Evolutionary conservation across 2,329 filamentous ascomycete genomes (phyloP).

Genomic region (Cladobotryum protrusum): DNA sequence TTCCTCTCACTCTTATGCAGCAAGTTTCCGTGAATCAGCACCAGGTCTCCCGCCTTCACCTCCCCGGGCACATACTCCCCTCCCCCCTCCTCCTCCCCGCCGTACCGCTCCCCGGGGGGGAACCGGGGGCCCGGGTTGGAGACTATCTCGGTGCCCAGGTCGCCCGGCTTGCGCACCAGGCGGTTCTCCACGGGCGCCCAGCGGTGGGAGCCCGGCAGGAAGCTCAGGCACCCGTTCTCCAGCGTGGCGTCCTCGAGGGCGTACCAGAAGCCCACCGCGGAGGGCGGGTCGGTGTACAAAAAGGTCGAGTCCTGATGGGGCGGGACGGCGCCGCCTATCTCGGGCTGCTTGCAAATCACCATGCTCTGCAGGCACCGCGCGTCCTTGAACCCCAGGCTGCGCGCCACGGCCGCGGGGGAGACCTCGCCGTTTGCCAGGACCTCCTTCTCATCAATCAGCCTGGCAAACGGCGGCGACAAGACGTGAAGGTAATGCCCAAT

Average conservation of each 20-base stretch:
- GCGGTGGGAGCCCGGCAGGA: conserved; percentile 75
- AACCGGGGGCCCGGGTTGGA: conserved; percentile 61
- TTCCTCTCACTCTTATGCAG: conserved; percentile 97
- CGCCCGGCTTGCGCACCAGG: conserved; percentile 60
- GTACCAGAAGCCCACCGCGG: conserved; percentile 94
- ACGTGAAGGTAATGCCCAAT: conserved; percentile 73
- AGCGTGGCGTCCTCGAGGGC: conserved; percentile 85
- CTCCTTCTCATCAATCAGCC: conserved; percentile 46
- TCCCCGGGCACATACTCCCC: conserved; percentile 69
- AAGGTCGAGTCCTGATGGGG: conserved; percentile 92
- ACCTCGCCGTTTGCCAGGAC: conserved; percentile 24
- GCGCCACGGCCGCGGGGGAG: conserved; percentile 58
- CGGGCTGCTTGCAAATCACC: conserved; percentile 97
- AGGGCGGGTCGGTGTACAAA: conserved; percentile 81
- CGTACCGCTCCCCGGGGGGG: conserved; percentile 47
- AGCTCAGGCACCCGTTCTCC: conserved; percentile 84
- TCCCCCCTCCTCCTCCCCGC: conserved; percentile 35
- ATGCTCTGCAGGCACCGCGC: conserved; percentile 83
- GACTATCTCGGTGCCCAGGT: conserved; percentile 61
- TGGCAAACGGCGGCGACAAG: conserved; percentile 60
- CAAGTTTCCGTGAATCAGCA: conserved; percentile 92
- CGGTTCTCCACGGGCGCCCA: conserved; percentile 64
- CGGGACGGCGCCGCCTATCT: conserved; percentile 86
- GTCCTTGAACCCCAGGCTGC: conserved; percentile 65
- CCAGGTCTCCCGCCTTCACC: conserved; percentile 84